These are phyloP conservation scores for Primulina huaijiensis DNA, from an alignment of 257 asterid genomes.

Conservation along the genomic window DNA sequence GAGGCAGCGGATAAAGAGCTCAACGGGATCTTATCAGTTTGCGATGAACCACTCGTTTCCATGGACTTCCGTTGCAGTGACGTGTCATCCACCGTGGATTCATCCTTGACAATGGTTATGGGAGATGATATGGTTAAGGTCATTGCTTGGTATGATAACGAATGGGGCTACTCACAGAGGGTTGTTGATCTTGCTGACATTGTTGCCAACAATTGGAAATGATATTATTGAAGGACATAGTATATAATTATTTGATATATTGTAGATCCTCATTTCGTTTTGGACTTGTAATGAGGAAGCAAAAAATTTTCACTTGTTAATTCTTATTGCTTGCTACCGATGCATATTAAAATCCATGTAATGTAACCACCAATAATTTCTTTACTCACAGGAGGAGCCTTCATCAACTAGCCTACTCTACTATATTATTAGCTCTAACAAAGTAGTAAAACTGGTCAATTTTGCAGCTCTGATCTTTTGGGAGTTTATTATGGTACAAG, in stretches of 20 bases:
- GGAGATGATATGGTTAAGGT: conserved; percentile 99
- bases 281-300: conserved; percentile 39
- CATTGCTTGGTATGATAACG: conserved; percentile 95
- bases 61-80: conserved; percentile 91
- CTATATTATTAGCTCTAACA: background rate
- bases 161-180: conserved; percentile 99
- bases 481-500: too few species aligned
- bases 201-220: conserved; percentile 90
- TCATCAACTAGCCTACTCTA: background rate
- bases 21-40: conserved; percentile 66
- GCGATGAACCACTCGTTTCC: conserved; percentile 90
- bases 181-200: conserved; percentile 98
- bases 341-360: background rate
- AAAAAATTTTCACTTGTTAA: conserved; percentile 35
- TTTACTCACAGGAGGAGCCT: background rate
- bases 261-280: conserved; percentile 41
- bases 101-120: conserved; percentile 94
- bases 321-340: background rate
- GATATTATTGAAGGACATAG: conserved; percentile 16
- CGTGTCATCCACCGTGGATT: conserved; percentile 83
- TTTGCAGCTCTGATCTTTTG: too few species aligned
- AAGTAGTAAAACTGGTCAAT: too few species aligned
- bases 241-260: conserved; percentile 4
- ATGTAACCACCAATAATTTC: background rate
- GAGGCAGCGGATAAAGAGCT: conserved; percentile 78